phyloP scores from a whole-genome alignment of 257 asterid genomes.

The Lithospermum erythrorhizon region DNA sequence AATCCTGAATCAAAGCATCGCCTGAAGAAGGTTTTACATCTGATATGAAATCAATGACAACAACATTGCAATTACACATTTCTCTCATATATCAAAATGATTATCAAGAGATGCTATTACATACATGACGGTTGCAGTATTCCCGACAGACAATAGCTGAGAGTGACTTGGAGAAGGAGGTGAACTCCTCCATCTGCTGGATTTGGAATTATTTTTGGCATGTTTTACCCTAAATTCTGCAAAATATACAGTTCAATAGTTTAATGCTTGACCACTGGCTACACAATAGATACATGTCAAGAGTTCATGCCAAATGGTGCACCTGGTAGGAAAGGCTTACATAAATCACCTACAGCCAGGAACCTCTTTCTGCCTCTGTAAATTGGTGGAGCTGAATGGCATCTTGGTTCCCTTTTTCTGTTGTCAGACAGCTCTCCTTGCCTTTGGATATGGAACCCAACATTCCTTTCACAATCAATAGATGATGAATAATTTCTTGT shows the following conservation, averaged over 20 bases:
- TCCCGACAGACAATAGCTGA: constrained; percentile 21
- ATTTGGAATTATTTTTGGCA: constrained; percentile 21
- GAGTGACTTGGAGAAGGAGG: constrained; percentile 19
- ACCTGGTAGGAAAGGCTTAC: constrained; percentile 30
- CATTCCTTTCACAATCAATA: constrained; percentile 10
- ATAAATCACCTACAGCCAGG: constrained; percentile 31
- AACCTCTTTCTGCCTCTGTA: constrained; percentile 48
- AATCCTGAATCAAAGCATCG: constrained; percentile 18
- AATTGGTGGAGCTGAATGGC: constrained; percentile 89
- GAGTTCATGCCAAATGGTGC: background rate
- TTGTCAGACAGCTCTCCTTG: constrained; percentile 15
- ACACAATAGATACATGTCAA: background rate
- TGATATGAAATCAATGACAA: constrained; percentile 31
- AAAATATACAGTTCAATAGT: constrained; percentile 9
- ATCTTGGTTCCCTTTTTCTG: constrained; percentile 35
- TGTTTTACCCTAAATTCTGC: constrained; percentile 33
- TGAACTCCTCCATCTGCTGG: constrained; percentile 19
- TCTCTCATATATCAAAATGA: background rate
- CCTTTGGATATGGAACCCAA: constrained; percentile 18
- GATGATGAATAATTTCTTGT: constrained; percentile 17
- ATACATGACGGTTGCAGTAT: constrained; percentile 21
- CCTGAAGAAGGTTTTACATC: constrained; percentile 24
- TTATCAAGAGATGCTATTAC: constrained; percentile 22
- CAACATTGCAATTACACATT: background rate
- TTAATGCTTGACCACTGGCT: constrained; percentile 5